These are phyloP conservation scores for Chaetomium sp. DNA, from an alignment of 2,329 filamentous ascomycete genomes.

Conservation along the genomic window DNA sequence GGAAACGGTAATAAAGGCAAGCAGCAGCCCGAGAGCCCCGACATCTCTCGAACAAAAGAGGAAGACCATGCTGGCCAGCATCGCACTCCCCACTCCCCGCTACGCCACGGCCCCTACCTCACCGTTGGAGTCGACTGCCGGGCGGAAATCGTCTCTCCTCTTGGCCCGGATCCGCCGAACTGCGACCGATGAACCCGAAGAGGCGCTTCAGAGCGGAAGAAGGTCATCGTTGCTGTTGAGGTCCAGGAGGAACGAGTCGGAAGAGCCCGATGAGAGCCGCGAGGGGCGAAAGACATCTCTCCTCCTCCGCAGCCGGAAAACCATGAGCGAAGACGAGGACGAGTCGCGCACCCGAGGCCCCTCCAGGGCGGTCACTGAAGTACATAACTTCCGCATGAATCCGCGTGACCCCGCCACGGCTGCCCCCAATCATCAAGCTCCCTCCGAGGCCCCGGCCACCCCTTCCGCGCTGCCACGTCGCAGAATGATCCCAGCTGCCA, in stretches of 20 bases:
- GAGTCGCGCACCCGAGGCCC: slow-evolving; percentile 56
- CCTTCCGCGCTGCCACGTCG: slow-evolving; percentile 56
- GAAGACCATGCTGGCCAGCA: slow-evolving; percentile 49
- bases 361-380: slow-evolving; percentile 61
- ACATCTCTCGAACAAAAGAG: slow-evolving; percentile 59
- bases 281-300: slow-evolving; percentile 52
- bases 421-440: slow-evolving; percentile 39
- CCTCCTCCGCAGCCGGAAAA: slow-evolving; percentile 50
- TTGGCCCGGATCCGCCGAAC: slow-evolving; percentile 48
- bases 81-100: slow-evolving; percentile 51
- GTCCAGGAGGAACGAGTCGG: slow-evolving; percentile 49
- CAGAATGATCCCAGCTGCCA: slow-evolving; percentile 53
- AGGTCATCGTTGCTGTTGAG: slow-evolving; percentile 55
- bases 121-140: slow-evolving; percentile 44
- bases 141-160: slow-evolving; percentile 58
- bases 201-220: slow-evolving; percentile 43
- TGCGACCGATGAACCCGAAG: slow-evolving; percentile 54
- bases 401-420: slow-evolving; percentile 44
- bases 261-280: slow-evolving; percentile 50
- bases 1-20: slow-evolving; percentile 45
- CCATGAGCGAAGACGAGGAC: slow-evolving; percentile 53
- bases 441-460: slow-evolving; percentile 42
- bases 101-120: slow-evolving; percentile 44
- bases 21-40: slow-evolving; percentile 45
- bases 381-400: slow-evolving; percentile 43